A percentile compares a stretch with the other conserved stretches of the same genome.
Conservation (phyloP, 75 land plant species). For the Cryptomeria japonica region DNA sequence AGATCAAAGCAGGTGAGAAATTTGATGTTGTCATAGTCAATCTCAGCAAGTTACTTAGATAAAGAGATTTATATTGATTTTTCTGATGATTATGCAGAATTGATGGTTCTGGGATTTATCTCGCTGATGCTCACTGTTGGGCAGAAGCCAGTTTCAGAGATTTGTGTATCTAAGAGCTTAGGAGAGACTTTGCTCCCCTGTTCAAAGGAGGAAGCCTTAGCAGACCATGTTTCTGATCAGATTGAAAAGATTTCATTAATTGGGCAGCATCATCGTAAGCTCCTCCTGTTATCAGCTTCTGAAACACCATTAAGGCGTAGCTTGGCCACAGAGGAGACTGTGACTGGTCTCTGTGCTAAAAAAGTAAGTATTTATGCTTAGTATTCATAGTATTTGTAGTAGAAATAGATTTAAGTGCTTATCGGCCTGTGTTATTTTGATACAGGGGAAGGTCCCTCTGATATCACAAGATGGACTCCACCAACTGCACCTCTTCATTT, state of each 20-base stretch:
- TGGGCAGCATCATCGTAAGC: too few species aligned
- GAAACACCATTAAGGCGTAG: too few species aligned
- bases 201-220: too few species aligned
- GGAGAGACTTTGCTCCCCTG: constrained; percentile 43
- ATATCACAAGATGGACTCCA: too few species aligned
- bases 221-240: too few species aligned
- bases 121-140: constrained; percentile 55
- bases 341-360: background rate
- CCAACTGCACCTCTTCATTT: too few species aligned
- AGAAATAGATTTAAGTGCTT: too few species aligned
- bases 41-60: background rate
- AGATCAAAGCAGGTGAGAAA: background rate
- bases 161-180: constrained; percentile 37
- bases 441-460: too few species aligned
- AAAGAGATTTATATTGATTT: background rate
- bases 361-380: background rate
- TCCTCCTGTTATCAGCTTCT: too few species aligned
- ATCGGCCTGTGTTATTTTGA: too few species aligned
- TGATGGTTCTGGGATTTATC: constrained; percentile 80
- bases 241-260: too few species aligned
- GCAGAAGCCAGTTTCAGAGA: constrained; percentile 25
- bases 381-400: too few species aligned
- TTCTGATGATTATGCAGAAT: constrained; percentile 32
- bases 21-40: background rate
- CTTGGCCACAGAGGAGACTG: background rate